Evolutionary conservation across 2,329 filamentous ascomycete genomes (phyloP), one percentile per base, ranked within the genome.

Genomic region (Penicillium sp.): DNA sequence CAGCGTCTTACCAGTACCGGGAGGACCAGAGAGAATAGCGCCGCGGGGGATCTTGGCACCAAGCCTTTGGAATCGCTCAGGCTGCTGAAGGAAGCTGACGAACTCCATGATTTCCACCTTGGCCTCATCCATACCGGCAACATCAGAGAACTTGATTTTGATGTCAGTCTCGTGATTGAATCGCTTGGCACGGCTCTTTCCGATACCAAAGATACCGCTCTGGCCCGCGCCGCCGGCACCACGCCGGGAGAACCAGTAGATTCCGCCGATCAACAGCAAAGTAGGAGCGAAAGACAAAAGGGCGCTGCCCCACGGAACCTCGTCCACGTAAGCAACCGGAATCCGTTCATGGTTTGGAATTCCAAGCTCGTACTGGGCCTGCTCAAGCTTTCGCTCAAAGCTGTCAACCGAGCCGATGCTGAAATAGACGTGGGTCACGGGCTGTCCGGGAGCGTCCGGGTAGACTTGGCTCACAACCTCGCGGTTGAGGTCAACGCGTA

Each of bases 31-130:
- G 27, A 98, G 80, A 66, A 98, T 96, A 42, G 93, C 93, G 63
- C 93, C 93, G 55, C 93, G 88, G 34, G 93, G 93, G 45, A 98
- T 98, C 77, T 98, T 98, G 53, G 93, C 93, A 61, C 93, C 93
- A 13, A 98, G 82, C 69, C 87, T 88, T 73, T 95, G 85, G 73
- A 95, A 98, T 56, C 87, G 84, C 61, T 89, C 87, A 0, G 93
- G 93, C 62, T 93, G 86, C 76, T 96, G 91, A 54, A 98, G 73
- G 77, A 98, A 98, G 66, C 86, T 90, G 58, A 98, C 93, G 62
- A 98, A 98, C 71, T 98, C 93, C 90, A 97, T 96, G 59, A 98
- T 98, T 72, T 98, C 93, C 48, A 84, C 77, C 78, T 98, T 98
- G 48, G 93, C 93, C 73, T 98, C 93, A 67, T 98, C 93, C 84